phyloP scores from a whole-genome alignment of 495 filamentous ascomycete genomes.

The Hypoxylon rickii region DNA sequence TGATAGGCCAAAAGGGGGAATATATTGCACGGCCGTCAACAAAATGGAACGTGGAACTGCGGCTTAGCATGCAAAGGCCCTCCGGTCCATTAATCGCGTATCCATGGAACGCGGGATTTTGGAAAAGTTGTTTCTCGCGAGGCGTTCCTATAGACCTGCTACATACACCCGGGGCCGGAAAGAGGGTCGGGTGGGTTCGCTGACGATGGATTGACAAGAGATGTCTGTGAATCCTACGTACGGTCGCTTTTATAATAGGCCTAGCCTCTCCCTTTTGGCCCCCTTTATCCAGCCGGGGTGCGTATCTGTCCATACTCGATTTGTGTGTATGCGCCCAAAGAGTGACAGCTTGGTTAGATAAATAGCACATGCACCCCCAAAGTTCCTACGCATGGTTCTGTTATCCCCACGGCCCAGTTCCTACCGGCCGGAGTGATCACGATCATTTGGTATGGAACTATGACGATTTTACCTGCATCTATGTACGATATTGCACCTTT shows the following conservation, averaged over 20 bases:
- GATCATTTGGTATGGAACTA: no score
- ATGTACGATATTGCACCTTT: no score
- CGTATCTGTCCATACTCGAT: no score
- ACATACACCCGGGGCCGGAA: conserved; percentile 8
- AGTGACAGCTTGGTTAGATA: no score
- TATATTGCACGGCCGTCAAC: background rate
- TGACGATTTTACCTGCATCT: no score
- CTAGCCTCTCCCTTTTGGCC: background rate
- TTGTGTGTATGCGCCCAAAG: no score
- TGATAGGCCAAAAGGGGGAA: background rate
- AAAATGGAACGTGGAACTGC: background rate
- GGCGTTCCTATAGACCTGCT: conserved; percentile 12
- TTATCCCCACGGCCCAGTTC: no score
- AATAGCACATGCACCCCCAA: no score
- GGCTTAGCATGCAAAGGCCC: background rate
- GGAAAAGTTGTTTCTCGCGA: conserved; percentile 2
- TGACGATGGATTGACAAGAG: conserved; percentile 14
- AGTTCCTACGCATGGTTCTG: no score
- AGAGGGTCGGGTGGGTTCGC: conserved; percentile 11
- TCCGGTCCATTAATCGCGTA: conserved; percentile 1
- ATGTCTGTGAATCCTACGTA: background rate
- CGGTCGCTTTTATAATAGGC: conserved; percentile 7
- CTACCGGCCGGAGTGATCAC: no score
- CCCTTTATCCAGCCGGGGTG: no score
- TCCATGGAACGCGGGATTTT: conserved; percentile 1